Evolutionary conservation across 768 basidiomycete species (phyloP).

Genomic region (Amanita phalloides): DNA sequence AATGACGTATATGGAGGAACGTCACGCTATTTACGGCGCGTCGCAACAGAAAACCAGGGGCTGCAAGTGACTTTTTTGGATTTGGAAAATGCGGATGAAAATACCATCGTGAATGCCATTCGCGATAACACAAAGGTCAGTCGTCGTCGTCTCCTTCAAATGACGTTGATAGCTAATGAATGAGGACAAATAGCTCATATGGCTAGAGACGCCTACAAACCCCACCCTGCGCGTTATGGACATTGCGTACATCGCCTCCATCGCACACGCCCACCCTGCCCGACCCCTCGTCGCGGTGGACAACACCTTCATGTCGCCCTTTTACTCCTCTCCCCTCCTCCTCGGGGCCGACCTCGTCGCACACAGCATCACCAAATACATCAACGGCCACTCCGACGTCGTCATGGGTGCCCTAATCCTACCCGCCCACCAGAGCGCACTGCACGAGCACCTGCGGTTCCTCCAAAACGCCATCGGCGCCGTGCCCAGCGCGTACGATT

Average conservation of each 20-base stretch:
- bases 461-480: slow-evolving; percentile 86
- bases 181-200: slow-evolving; percentile 53
- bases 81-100: slow-evolving; percentile 59
- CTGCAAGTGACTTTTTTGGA: slow-evolving; percentile 73
- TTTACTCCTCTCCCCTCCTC: slow-evolving; percentile 79
- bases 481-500: slow-evolving; percentile 78
- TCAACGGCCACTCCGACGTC: slow-evolving; percentile 92
- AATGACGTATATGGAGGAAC: slow-evolving; percentile 96
- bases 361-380: slow-evolving; percentile 82
- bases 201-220: slow-evolving; percentile 95
- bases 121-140: slow-evolving; percentile 72
- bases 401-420: slow-evolving; percentile 81
- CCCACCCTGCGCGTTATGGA: slow-evolving; percentile 85
- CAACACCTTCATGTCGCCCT: slow-evolving; percentile 92
- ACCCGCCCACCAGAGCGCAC: slow-evolving; percentile 36
- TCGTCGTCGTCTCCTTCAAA: not conserved
- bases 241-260: slow-evolving; percentile 54
- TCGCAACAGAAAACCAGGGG: slow-evolving; percentile 51
- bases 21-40: slow-evolving; percentile 68
- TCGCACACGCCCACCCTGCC: slow-evolving; percentile 54
- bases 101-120: slow-evolving; percentile 54
- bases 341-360: slow-evolving; percentile 79
- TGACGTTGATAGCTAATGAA: not conserved
- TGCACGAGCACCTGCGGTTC: slow-evolving; percentile 60
- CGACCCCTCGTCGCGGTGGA: slow-evolving; percentile 80